Conservation (phyloP, 371 early-diverging fungal genomes). For the Rhizopus microsporus region DNA sequence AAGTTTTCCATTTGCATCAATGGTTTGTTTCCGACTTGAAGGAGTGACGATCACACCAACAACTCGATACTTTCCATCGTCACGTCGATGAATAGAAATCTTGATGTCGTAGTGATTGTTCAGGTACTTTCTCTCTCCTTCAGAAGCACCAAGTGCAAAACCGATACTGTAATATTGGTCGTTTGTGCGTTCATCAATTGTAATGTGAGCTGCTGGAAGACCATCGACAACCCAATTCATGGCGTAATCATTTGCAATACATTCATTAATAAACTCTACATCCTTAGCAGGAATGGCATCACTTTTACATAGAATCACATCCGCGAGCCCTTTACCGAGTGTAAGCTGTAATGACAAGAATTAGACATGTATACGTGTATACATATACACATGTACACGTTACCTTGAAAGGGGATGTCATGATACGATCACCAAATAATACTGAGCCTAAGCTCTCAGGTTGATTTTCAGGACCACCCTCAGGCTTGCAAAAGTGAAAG, state of each 20-base stretch:
- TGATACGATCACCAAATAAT: conserved; percentile 96
- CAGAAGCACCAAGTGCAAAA: conserved; percentile 65
- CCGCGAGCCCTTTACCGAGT: conserved; percentile 41
- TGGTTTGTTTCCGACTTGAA: conserved; percentile 45
- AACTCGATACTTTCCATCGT: conserved; percentile 69
- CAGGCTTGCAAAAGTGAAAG: conserved; percentile 87
- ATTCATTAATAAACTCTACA: conserved; percentile 82
- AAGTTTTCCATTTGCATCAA: conserved; percentile 36
- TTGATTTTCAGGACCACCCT: conserved; percentile 65
- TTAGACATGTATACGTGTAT: neutral
- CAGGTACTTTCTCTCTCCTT: conserved; percentile 3
- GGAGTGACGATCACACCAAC: conserved; percentile 88
- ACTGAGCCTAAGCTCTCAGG: conserved; percentile 89
- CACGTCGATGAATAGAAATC: conserved; percentile 79
- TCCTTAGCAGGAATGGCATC: conserved; percentile 66
- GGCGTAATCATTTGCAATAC: conserved; percentile 81
- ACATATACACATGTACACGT: neutral
- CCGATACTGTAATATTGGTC: conserved; percentile 78
- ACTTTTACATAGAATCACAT: conserved; percentile 69
- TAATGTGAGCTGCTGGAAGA: conserved; percentile 81
- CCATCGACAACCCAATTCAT: conserved; percentile 92
- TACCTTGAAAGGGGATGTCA: conserved; percentile 82
- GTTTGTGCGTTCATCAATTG: conserved; percentile 58
- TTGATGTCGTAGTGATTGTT: conserved; percentile 91
- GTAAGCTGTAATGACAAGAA: conserved; percentile 18